A percentile compares a stretch with the other conserved stretches of the same genome.
Conservation (phyloP, 2,329 filamentous ascomycete species). For the Pseudonectria buxi region DNA sequence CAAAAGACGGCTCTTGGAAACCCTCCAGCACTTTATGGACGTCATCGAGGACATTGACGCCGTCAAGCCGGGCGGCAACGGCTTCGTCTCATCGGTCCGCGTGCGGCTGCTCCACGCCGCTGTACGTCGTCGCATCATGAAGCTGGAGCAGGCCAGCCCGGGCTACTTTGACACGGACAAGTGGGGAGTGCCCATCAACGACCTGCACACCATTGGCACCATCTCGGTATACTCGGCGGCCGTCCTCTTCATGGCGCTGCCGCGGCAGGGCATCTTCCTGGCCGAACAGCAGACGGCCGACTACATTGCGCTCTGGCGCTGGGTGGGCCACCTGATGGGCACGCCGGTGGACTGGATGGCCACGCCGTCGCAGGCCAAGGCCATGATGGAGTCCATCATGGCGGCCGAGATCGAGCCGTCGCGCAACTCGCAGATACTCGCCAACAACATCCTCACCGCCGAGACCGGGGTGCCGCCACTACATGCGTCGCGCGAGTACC, state of each 20-base stretch:
- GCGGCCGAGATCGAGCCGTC: conserved; percentile 61
- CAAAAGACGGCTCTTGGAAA: conserved; percentile 57
- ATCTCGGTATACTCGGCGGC: conserved; percentile 63
- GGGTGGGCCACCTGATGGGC: conserved; percentile 65
- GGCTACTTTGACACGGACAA: conserved; percentile 54
- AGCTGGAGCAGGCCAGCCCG: conserved; percentile 44
- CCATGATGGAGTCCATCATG: conserved; percentile 61
- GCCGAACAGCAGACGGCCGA: conserved; percentile 56
- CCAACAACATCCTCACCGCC: conserved; percentile 67
- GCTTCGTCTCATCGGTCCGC: conserved; percentile 54
- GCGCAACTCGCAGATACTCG: conserved; percentile 54
- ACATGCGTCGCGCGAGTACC: conserved; percentile 58
- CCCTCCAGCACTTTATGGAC: conserved; percentile 68
- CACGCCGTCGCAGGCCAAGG: conserved; percentile 47
- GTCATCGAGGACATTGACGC: conserved; percentile 58
- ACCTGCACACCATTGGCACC: conserved; percentile 67
- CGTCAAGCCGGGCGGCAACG: conserved; percentile 58
- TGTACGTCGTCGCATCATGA: conserved; percentile 56
- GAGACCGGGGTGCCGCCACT: conserved; percentile 61
- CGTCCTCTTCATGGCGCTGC: conserved; percentile 62
- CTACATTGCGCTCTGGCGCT: conserved; percentile 70
- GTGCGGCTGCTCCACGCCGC: conserved; percentile 60
- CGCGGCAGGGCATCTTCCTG: conserved; percentile 64
- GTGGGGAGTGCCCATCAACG: conserved; percentile 62
- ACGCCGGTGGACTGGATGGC: conserved; percentile 57